These are phyloP conservation scores for Limonium bicolor DNA, from an alignment of 148 eudicot genomes.

Conservation along the genomic window DNA sequence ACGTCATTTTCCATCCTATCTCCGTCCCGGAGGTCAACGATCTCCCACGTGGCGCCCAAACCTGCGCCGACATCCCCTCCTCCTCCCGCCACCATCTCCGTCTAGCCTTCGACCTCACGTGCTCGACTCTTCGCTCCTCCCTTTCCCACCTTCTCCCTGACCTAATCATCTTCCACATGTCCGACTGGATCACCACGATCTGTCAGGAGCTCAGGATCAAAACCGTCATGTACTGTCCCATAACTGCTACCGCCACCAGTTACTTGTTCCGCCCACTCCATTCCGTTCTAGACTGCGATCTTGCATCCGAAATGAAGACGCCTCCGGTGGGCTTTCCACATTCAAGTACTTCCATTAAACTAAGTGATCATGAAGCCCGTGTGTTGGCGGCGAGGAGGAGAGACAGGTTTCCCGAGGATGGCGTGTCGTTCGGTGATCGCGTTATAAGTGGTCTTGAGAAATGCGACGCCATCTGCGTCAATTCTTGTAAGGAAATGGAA, in stretches of 20 bases:
- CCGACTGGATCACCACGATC: conserved; percentile 6
- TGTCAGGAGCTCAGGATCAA: conserved; percentile 1
- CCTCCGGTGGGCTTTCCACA: too few species aligned
- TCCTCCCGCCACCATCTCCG: background rate
- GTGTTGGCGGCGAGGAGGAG: too few species aligned
- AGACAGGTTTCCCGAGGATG: too few species aligned
- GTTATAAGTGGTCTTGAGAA: too few species aligned
- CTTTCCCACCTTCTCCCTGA: conserved; percentile 4
- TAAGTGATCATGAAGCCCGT: too few species aligned
- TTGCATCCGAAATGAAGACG: too few species aligned
- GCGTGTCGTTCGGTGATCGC: too few species aligned
- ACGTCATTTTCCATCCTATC: conserved; percentile 13
- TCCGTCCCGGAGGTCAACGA: conserved; percentile 6
- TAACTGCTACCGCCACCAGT: background rate
- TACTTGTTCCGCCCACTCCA: too few species aligned
- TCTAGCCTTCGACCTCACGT: conserved; percentile 11
- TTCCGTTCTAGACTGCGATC: too few species aligned
- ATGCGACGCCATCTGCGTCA: too few species aligned
- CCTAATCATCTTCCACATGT: conserved; percentile 6
- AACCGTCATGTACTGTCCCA: background rate
- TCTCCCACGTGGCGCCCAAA: conserved; percentile 8
- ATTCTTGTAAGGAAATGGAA: too few species aligned
- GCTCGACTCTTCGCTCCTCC: background rate
- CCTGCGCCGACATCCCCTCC: conserved; percentile 4
- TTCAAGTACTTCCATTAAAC: too few species aligned